Base-by-base conservation (phyloP, 2,329 filamentous ascomycete genomes). In the Cordyceps cicadae region DNA sequence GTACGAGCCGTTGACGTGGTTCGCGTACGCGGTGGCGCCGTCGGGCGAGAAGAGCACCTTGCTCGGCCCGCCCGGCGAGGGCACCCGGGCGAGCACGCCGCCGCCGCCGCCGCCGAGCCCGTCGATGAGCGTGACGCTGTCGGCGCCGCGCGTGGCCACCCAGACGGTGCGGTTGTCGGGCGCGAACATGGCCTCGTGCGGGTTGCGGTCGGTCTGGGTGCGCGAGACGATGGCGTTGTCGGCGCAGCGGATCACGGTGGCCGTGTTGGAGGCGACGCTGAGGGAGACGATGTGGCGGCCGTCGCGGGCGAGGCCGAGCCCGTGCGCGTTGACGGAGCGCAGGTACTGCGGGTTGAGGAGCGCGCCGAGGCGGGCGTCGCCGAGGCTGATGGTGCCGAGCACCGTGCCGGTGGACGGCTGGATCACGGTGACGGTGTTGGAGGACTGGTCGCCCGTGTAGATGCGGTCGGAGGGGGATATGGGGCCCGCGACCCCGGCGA, bases 371-470 rank as follows among this genome's bases (percentile, higher is more conserved):
- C 63, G 61, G 24, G 41, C 29, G 51, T 63, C 58, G 2, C 63
- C 63, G 9, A 64, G 37, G 50, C 53, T 55, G 41, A 64, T 64
- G 37, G 58, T 64, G n/a, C 63, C 63, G 4, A 64, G 54, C 5
- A 64, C 61, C 3, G 50, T 37, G n/a, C 63, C 61, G 17, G 63
- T 63, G 5, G 32, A 12, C 2, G 54, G 54, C 34, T 58, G 39
- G 19, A 58, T 50, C 19, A 58, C 54, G 5, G 45, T 58, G 45
- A 58, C 50, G n/a, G 79, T 87, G 50, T 66, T 66, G 39, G 60
- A 62, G 32, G 66, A 64, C 17, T 58, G 54, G 46, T 58, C 54
- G 45, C 54, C 54, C 11, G 54, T 49, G 54, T 58, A 58, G 46
- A 58, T 49, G 43, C 54, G 54, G 34, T 58, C 54, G 14, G 54